Evolutionary conservation across 345 rosid genomes (phyloP).

Genomic region (Capsella bursapastoris): DNA sequence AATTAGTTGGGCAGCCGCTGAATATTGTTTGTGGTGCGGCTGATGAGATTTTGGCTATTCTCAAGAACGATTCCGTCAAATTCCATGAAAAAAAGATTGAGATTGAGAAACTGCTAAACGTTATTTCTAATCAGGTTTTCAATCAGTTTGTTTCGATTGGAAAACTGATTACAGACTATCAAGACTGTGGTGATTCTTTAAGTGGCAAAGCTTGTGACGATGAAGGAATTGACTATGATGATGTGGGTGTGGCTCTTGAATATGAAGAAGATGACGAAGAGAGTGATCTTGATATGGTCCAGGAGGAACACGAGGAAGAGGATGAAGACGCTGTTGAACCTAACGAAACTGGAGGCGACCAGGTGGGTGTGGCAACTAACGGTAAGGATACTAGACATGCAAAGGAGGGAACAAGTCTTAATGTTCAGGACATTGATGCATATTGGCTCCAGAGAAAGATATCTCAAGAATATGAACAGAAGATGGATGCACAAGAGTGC

Average conservation of each 20-base stretch:
- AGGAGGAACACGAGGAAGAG: constrained; percentile 76
- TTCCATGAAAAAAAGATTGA: constrained; percentile 76
- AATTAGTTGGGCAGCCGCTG: constrained; percentile 75
- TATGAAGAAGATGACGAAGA: constrained; percentile 82
- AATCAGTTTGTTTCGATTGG: constrained; percentile 75
- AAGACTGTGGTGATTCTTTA: constrained; percentile 60
- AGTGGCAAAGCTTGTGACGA: constrained; percentile 54
- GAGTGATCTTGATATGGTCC: constrained; percentile 81
- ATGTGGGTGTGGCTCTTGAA: constrained; percentile 84
- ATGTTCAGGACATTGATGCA: constrained; percentile 91
- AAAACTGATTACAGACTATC: constrained; percentile 70
- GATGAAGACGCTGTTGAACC: constrained; percentile 56
- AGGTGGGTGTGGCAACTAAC: constrained; percentile 67
- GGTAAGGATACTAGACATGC: constrained; percentile 62
- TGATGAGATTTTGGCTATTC: constrained; percentile 86
- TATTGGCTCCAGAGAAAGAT: constrained; percentile 96
- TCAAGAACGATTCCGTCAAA: constrained; percentile 67
- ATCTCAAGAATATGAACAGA: constrained; percentile 70
- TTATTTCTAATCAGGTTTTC: constrained; percentile 53
- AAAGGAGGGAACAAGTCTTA: constrained; percentile 62
- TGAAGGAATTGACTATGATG: constrained; percentile 60
- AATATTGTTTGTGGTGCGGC: constrained; percentile 81
- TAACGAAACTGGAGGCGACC: constrained; percentile 57
- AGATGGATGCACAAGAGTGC: constrained; percentile 85
- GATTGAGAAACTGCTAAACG: constrained; percentile 72